Conservation (phyloP, 202 grass and related monocot species). For the Dendrocalamus latiflorus region DNA sequence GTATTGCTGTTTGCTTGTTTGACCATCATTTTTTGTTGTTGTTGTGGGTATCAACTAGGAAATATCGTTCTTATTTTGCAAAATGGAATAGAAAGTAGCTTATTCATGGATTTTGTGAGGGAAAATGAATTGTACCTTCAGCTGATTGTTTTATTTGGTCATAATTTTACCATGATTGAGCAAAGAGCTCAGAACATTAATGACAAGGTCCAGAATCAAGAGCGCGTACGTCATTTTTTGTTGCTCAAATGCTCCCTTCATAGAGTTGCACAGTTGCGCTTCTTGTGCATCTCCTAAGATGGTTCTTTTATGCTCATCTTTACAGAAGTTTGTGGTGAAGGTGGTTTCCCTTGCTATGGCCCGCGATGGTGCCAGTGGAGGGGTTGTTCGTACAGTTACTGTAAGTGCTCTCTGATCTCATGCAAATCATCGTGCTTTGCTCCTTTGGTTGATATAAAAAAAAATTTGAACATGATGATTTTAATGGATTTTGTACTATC, state of each 20-base stretch:
- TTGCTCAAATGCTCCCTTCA: neutral
- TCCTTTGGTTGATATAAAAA: neutral
- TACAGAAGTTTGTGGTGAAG: constrained; percentile 89
- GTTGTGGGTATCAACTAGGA: neutral
- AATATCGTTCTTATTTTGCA: neutral
- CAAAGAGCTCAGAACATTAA: neutral
- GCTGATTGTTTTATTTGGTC: neutral
- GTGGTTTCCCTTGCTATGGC: constrained; percentile 87
- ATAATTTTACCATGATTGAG: neutral
- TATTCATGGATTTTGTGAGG: neutral
- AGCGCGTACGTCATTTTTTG: neutral
- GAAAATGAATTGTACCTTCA: neutral
- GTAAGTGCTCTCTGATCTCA: constrained; percentile 46
- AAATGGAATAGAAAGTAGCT: neutral
- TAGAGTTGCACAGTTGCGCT: neutral
- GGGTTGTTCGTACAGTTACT: constrained; percentile 81
- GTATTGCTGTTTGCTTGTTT: neutral
- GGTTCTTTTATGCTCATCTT: constrained; percentile 2
- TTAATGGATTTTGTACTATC: neutral
- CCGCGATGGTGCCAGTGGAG: constrained; percentile 94
- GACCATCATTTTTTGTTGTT: neutral
- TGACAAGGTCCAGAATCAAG: neutral
- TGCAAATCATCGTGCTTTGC: neutral
- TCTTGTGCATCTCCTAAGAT: constrained; percentile 17
- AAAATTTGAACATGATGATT: neutral